These are phyloP conservation scores for Solanum peruvianum DNA, from an alignment of 257 asterid species.

Conservation along the genomic window DNA sequence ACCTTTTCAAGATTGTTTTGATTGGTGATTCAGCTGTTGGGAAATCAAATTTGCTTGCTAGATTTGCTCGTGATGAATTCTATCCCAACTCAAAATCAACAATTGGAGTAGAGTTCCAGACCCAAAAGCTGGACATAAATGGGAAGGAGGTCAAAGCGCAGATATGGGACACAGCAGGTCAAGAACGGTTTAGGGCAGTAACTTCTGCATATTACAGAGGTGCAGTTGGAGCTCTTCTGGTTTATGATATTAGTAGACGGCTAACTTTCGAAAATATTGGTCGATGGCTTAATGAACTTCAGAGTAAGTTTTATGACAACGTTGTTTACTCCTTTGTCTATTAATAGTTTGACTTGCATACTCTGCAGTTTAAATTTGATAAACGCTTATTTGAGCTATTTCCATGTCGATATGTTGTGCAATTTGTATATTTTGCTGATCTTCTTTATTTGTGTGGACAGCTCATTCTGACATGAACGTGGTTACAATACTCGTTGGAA, in stretches of 20 bases:
- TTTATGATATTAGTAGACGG: conserved; percentile 86
- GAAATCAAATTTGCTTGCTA: conserved; percentile 89
- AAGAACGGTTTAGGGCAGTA: conserved; percentile 95
- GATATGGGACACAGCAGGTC: conserved; percentile 99
- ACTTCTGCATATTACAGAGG: conserved; percentile 97
- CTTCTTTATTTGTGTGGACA: conserved; percentile 21
- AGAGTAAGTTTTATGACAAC: conserved; percentile 43
- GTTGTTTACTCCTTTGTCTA: background rate
- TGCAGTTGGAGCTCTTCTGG: conserved; percentile 95
- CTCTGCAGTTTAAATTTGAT: background rate
- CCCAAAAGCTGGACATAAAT: conserved; percentile 74
- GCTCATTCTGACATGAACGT: conserved; percentile 97
- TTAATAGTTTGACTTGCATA: background rate
- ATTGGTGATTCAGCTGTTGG: conserved; percentile 86
- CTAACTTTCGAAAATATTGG: conserved; percentile 74
- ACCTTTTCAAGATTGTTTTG: conserved; percentile 12
- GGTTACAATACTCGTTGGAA: conserved; percentile 86
- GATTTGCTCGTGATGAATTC: conserved; percentile 91
- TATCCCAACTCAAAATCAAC: conserved; percentile 88
- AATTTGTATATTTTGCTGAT: background rate
- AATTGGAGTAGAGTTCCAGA: conserved; percentile 95
- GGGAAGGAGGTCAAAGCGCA: conserved; percentile 94
- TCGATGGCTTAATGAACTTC: conserved; percentile 95
- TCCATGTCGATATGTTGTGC: background rate
- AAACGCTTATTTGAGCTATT: background rate